Conservation (phyloP, 176 grass and related monocot genomes). For the Triticum dicoccoides region DNA sequence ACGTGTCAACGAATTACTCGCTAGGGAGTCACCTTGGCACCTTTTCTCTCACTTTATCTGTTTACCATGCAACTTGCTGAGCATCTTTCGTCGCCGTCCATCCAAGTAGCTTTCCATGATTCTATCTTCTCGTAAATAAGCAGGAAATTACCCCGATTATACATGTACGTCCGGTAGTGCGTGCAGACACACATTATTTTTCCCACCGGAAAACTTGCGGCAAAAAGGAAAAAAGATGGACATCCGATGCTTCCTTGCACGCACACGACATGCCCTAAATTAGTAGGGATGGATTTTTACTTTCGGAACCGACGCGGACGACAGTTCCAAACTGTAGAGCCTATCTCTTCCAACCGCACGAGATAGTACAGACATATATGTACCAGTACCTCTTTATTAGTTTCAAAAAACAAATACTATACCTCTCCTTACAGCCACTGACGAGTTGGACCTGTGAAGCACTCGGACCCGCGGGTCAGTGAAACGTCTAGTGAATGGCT, state of each 20-base stretch:
- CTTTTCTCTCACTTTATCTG: neutral
- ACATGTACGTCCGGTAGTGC: neutral
- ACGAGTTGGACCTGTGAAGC: fast-evolving
- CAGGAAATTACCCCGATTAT: neutral
- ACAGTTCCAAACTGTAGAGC: neutral
- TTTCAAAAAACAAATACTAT: neutral
- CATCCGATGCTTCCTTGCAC: slow-evolving; percentile 32
- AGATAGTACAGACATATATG: neutral
- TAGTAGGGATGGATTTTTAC: slow-evolving; percentile 3
- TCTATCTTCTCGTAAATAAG: neutral
- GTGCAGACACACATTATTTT: neutral
- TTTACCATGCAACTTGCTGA: neutral
- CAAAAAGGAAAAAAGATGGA: slow-evolving; percentile 20
- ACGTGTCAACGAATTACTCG: slow-evolving; percentile 30
- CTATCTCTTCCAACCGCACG: neutral
- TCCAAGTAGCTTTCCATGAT: neutral
- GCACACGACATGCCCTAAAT: slow-evolving; percentile 19
- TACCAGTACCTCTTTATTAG: neutral
- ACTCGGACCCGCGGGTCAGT: neutral
- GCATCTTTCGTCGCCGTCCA: slow-evolving; percentile 29
- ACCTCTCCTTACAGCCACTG: neutral
- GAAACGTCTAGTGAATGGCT: fast-evolving
- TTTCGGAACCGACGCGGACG: neutral
- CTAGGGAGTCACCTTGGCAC: neutral
- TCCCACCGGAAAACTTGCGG: neutral